Evolutionary conservation across 129 eudicot genomes (phyloP), one percentile per base, ranked within the genome.

Genomic region (Logfia minima): DNA sequence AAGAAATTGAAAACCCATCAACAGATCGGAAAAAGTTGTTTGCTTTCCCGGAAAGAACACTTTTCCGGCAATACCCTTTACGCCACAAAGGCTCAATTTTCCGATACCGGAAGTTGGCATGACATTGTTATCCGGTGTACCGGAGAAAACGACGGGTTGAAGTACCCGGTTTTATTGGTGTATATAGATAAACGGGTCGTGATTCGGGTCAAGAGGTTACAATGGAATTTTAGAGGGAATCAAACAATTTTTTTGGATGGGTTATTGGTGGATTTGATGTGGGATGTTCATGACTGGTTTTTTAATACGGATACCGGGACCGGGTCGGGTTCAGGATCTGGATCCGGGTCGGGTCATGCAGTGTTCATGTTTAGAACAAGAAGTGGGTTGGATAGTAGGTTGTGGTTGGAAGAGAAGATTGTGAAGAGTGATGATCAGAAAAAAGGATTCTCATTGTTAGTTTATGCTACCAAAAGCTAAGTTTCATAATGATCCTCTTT

Each of bases 211-310:
- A 94, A 90, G 77, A 80, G 96, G 84, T 81, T 94, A 70, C 97
- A 91, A 32, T 94, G 97, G 97, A 94, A 94, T 75, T 94, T 94
- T 55, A 86, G 99, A 53, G 99, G 99, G 70, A 94, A 94, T 82
- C 97, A 94, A 75, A 89, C 93, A 3, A 86, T 94, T 8, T 94
- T 94, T 80, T 56, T 94, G 13, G 99, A 94, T 74, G 99, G 99
- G 3, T 80, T 94, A 80, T 75, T 94, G 73, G 87, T 94, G 70
- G 99, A 94, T 85, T 77, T 94, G 58, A 86, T 94, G 93, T 94
- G 98, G 98, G 97, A 94, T 86, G 98, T 91, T 72, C 93, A 94
- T 82, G 96, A 89, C 32, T 94, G 98, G 98, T 91, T 94, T 51
- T 83, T 80, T 32, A 75, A 82, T 48, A 81, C 87, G 4, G 90